phyloP scores from a whole-genome alignment of 345 rosid genomes.

The Populus pruinosa region DNA sequence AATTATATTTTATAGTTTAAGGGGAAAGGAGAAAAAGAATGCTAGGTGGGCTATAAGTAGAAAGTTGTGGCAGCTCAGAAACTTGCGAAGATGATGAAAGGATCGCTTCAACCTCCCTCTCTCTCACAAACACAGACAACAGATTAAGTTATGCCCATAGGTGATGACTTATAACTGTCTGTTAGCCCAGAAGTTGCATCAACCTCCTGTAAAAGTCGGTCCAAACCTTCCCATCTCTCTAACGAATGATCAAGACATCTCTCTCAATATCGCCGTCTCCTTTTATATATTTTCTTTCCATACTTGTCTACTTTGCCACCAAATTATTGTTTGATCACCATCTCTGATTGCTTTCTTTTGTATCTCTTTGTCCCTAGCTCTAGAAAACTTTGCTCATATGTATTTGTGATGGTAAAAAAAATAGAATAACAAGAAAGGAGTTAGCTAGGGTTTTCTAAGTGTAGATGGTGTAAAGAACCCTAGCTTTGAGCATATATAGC shows the following conservation, averaged over 20 bases:
- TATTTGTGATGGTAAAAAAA: not conserved
- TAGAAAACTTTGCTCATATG: not conserved
- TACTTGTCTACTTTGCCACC: not conserved
- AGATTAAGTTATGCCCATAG: not conserved
- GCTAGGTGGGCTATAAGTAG: constrained; percentile 64
- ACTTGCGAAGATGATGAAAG: constrained; percentile 69
- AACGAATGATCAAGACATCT: constrained; percentile 39
- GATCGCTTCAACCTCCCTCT: constrained; percentile 36
- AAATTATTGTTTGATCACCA: not conserved
- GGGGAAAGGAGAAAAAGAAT: not conserved
- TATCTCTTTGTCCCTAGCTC: not conserved
- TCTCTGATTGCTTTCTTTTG: not conserved
- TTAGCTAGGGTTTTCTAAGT: constrained; percentile 10
- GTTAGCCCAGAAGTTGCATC: constrained; percentile 81
- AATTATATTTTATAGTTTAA: not conserved
- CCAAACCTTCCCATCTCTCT: constrained; percentile 51
- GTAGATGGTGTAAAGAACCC: not conserved
- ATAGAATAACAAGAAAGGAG: not conserved
- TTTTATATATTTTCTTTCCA: not conserved
- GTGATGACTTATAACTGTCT: constrained; percentile 51
- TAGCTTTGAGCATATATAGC: not conserved
- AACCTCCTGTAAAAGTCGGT: constrained; percentile 40
- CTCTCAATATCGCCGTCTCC: not conserved
- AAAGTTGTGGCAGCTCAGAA: constrained; percentile 58
- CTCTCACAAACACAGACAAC: not conserved